Base-by-base conservation (phyloP, 345 rosid genomes). In the Gynandropsis gynandra region DNA sequence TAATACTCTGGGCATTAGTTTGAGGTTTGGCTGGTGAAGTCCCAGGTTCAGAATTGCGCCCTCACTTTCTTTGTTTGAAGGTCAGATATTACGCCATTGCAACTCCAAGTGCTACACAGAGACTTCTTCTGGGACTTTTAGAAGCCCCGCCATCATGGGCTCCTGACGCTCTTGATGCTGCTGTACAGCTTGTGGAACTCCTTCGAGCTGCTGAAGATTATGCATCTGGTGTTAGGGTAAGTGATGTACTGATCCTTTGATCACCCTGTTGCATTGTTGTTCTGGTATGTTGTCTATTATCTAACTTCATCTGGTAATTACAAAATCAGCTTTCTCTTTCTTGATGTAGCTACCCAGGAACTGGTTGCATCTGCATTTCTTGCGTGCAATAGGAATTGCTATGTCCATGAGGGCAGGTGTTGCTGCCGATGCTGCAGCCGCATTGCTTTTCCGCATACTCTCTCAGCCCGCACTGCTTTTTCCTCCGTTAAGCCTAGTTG, bases 81-180 rank as follows among this genome's bases (percentile, higher is more conserved):
- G 45, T 57, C 68, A 90, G 98, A 62, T 90, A 90, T 72, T 90
- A 90, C 43, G 92, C 98, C 54, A 70, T 90, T 58, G 98, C 98
- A 56, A 90, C 96, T 58, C 98, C 98, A 53, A 90, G 98, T 75
- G 96, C 98, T 59, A 90, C 98, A 44, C 98, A 83, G 61, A 69
- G 98, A 59, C 89, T 90, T 62, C 98, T 90, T 61, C 77, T 90
- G 69, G 98, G 98, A 73, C 96, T 90, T 54, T 70, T 90, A 29
- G 98, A 90, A 76, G 98, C 98, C 45, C 98, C 96, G 0, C 98
- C 98, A 8, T 90, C 98, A 4, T 90, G 98, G 98, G 98, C 98
- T 40, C 96, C 98, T 2, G 98, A 90, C 77, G 98, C 98, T 45
- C 96, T 90, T 51, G 98, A 90, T 82, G 98, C 98, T 58, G 96